Conservation (phyloP, 306 rosid species). For the Arachis stenosperma region DNA sequence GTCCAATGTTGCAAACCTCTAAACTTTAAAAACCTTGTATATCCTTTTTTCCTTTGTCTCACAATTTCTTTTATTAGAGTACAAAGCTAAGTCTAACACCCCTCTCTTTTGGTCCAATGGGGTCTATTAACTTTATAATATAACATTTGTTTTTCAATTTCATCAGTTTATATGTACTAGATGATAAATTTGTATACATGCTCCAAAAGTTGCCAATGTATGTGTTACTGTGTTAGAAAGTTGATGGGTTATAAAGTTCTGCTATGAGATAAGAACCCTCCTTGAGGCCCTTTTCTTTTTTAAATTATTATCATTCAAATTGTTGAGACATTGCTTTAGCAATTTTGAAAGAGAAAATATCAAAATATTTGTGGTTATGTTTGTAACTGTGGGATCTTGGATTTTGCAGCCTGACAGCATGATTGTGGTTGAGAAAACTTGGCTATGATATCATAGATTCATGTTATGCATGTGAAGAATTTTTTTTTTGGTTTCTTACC, state of each 20-base stretch:
- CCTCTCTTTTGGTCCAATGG: not conserved
- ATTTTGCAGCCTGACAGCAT: not conserved
- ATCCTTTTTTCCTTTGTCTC: conserved; percentile 9
- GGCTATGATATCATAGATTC: too few relatives aligned
- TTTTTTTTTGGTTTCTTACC: too few relatives aligned
- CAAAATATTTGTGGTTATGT: too few relatives aligned
- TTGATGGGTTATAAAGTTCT: conserved; percentile 23
- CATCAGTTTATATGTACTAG: not conserved
- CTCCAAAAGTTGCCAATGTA: conserved; percentile 35
- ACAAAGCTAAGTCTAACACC: not conserved
- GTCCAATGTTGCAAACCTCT: conserved; percentile 28
- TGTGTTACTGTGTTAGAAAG: conserved; percentile 6
- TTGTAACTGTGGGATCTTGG: conserved; percentile 10
- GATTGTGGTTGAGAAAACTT: too few relatives aligned
- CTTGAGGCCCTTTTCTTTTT: not conserved
- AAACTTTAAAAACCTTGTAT: not conserved
- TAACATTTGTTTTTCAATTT: too few relatives aligned
- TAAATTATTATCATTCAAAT: too few relatives aligned
- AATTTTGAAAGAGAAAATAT: too few relatives aligned
- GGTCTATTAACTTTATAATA: not conserved
- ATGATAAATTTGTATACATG: too few relatives aligned
- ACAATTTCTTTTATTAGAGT: not conserved
- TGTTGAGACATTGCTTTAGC: too few relatives aligned
- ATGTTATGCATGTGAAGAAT: too few relatives aligned
- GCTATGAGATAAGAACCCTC: not conserved